These are phyloP conservation scores for Xylariales sp. DNA, from an alignment of 2,329 filamentous ascomycete species.

Conservation along the genomic window DNA sequence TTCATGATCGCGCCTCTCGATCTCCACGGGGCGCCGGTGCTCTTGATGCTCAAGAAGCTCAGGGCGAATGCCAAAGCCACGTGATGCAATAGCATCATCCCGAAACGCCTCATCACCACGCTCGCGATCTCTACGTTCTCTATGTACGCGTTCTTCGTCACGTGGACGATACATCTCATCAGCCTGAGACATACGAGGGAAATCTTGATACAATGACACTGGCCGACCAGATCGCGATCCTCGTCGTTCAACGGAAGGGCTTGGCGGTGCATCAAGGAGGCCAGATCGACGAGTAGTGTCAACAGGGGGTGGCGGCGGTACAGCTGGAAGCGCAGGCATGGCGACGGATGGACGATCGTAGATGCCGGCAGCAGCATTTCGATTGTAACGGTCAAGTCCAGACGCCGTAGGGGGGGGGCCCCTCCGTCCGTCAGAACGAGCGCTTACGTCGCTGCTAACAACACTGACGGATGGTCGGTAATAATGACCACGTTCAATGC, in stretches of 20 bases:
- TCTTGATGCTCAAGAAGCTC: slow-evolving; percentile 28
- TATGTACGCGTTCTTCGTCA: slow-evolving; percentile 41
- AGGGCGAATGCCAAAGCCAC: slow-evolving; percentile 50
- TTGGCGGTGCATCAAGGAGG: slow-evolving; percentile 28
- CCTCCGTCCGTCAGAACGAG: slow-evolving; percentile 37
- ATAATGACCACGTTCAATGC: slow-evolving; percentile 46
- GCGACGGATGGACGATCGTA: slow-evolving; percentile 44
- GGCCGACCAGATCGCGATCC: slow-evolving; percentile 36
- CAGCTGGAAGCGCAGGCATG: slow-evolving; percentile 40
- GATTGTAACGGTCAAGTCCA: slow-evolving; percentile 66
- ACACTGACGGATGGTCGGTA: slow-evolving; percentile 49
- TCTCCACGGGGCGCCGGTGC: slow-evolving; percentile 20
- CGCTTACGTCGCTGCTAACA: slow-evolving; percentile 40
- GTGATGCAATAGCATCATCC: slow-evolving; percentile 40
- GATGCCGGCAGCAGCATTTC: slow-evolving; percentile 30
- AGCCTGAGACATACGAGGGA: slow-evolving; percentile 35
- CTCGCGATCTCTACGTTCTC: slow-evolving; percentile 32
- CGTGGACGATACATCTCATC: slow-evolving; percentile 46
- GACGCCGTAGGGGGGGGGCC: slow-evolving; percentile 68
- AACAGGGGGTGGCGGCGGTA: slow-evolving; percentile 28
- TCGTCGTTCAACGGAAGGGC: slow-evolving; percentile 25
- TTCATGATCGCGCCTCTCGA: slow-evolving; percentile 29
- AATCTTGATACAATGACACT: slow-evolving; percentile 51
- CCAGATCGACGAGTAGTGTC: slow-evolving; percentile 27
- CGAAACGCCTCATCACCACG: slow-evolving; percentile 37